Base-by-base conservation (phyloP, 306 rosid genomes). In the Pyrus betulifolia region DNA sequence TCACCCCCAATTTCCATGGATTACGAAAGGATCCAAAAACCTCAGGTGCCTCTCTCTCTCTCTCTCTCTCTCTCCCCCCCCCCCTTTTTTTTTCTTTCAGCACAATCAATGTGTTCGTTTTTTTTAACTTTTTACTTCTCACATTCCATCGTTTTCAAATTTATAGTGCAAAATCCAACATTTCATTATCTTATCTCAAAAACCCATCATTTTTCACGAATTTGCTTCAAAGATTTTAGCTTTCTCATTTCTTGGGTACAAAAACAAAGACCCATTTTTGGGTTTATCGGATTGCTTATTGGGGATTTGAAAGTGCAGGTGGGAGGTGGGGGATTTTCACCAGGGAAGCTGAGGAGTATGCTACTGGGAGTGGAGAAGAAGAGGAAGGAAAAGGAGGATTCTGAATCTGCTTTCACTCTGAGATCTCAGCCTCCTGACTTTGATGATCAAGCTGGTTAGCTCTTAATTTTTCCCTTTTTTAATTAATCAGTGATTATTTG, bases 11-110 rank as follows among this genome's bases (percentile, higher is more conserved):
- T 28, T 11, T 49, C 52, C 38, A 95, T 95, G 98, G 98, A 92
- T 68, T 95, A 95, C 76, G 92, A 92, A 81, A 88, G 96, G 95
- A 95, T 95, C 91, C 96, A 86, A 77, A 92, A 95, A 84, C 90
- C 97, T 80, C 97, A 88, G 97, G 95, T 93, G 73, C 67, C 27
- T 64, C 52, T 69, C 27, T 64, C 52, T 77, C 49, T 60, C 64
- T 69, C 76, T 28, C 66, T 18, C 11, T 45, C 63, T 59, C 8
- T 0, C n/a, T n/a, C n/a, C n/a, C n/a, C n/a, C n/a, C n/a, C n/a
- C n/a, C 25, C 25, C 1, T 25, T 25, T 25, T 35, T 4, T 35
- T 6, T 35, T 35, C 22, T 54, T 62, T 54, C 38, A 17, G 27
- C 54, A 44, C 76, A 67, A 33, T 81, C 76, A 67, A 33, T 81